Base-by-base conservation (phyloP, 75 land plant species). In the Pinus tabuliformis region DNA sequence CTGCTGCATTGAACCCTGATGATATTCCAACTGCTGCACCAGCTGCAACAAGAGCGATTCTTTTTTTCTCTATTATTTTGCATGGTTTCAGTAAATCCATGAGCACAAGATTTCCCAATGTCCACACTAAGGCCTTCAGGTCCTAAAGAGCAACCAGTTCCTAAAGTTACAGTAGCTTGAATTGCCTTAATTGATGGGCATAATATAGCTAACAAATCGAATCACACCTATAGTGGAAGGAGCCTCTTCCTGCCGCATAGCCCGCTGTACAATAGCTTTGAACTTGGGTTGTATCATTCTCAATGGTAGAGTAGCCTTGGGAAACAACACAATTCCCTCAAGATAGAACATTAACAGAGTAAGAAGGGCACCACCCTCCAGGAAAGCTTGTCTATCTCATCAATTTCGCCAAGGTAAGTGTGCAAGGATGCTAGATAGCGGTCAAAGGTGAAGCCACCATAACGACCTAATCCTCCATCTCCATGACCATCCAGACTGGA, bases 41-140 rank as follows among this genome's bases (percentile, higher is more conserved):
- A 83, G 99, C 99, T 74, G 99, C 99, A 82, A 92, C 89, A 77
- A 97, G 91, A 37, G 99, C 99, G 57, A 94, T 97, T 73, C 79
- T n/a, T 92, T 66, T 93, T 90, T 85, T 97, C 98, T 80, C 93
- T 86, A 73, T 92, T 97, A 74, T 89, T 92, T 72, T 94, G 92
- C 89, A 92, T 92, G 83, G 91, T 91, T 56, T 86, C 77, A 24
- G 95, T 82, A 76, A 76, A 91, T 18, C 99, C 99, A 82, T 89
- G 71, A 24, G 99, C 99, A 86, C 98, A 94, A 56, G 99, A 89
- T 83, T 89, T 94, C 37, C 99, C 99, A 77, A 97, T 97, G 86
- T 97, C 99, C 22, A 97, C 99, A 82, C 98, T 97, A 58, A 98
- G 99, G 37, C 99, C 99, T 84, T 97, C 99, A 68, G 99, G 99